Conservation (phyloP, 208 protist species). For the Kentomonas sorsogonicus region DNA sequence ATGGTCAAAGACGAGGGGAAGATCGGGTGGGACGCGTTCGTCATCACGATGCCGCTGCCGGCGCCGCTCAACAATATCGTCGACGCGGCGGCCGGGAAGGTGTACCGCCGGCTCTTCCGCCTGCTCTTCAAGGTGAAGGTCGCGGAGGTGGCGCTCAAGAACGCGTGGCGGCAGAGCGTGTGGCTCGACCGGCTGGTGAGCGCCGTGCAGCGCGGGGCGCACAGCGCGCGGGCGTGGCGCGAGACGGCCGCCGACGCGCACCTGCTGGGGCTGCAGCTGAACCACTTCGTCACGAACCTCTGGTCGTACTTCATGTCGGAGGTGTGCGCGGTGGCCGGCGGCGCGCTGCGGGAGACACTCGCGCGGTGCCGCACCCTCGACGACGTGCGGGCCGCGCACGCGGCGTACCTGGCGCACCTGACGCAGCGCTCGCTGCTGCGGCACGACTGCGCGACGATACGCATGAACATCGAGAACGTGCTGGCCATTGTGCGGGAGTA, state of each 20-base stretch:
- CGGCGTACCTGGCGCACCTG: slow-evolving; percentile 50
- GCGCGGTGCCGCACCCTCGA: slow-evolving; percentile 45
- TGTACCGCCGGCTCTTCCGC: slow-evolving; percentile 56
- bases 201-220: slow-evolving; percentile 25
- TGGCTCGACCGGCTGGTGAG: slow-evolving; percentile 51
- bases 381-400: slow-evolving; percentile 54
- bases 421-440: slow-evolving; percentile 60
- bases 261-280: slow-evolving; percentile 59
- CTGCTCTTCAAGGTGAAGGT: slow-evolving; percentile 68
- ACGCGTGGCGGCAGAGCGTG: slow-evolving; percentile 56
- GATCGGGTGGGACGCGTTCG: slow-evolving; percentile 61
- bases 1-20: slow-evolving; percentile 54
- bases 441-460: slow-evolving; percentile 51
- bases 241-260: slow-evolving; percentile 55
- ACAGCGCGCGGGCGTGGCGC: slow-evolving; percentile 33
- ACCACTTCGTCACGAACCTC: slow-evolving; percentile 67
- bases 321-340: slow-evolving; percentile 56
- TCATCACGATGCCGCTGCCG: slow-evolving; percentile 51
- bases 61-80: slow-evolving; percentile 70
- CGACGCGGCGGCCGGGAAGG: slow-evolving; percentile 39
- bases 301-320: slow-evolving; percentile 67
- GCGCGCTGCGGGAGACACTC: slow-evolving; percentile 39
- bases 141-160: slow-evolving; percentile 57
- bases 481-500: slow-evolving; percentile 51
- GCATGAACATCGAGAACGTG: slow-evolving; percentile 66